Conservation (phyloP, 2,329 filamentous ascomycete genomes). For the Diaporthe vexans region DNA sequence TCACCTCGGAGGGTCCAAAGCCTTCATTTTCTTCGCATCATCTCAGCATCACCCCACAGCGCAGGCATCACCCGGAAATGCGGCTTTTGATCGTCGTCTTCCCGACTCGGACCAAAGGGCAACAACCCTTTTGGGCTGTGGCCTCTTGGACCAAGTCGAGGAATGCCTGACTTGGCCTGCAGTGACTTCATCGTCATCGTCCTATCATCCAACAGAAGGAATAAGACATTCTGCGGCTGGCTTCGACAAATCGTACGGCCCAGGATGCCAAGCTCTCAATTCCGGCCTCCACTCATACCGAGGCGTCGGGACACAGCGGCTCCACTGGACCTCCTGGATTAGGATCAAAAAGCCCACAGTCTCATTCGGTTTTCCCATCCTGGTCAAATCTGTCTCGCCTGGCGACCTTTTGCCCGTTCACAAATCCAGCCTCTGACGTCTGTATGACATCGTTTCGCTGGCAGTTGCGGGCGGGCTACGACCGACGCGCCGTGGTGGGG, state of each 20-base stretch:
- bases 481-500: neutral
- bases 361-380: conserved; percentile 3
- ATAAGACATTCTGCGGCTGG: neutral
- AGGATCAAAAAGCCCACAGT: conserved; percentile 5
- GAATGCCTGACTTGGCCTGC: neutral
- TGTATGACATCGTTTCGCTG: conserved; percentile 5
- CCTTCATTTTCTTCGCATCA: neutral
- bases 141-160: neutral
- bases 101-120: neutral
- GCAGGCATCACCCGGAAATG: neutral
- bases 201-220: neutral
- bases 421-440: conserved; percentile 5
- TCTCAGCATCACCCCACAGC: neutral
- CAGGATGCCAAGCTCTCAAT: conserved; percentile 10
- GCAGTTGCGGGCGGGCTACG: neutral
- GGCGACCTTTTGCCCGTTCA: neutral
- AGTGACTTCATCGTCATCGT: neutral
- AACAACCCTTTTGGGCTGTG: neutral
- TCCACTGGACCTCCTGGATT: conserved; percentile 11
- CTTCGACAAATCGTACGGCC: neutral
- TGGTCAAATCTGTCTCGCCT: neutral
- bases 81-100: neutral
- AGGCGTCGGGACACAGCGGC: conserved; percentile 3
- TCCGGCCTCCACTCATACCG: conserved; percentile 15
- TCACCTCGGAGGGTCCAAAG: neutral